Conservation (phyloP, 2,329 filamentous ascomycete genomes). For the Xylaria sp. region DNA sequence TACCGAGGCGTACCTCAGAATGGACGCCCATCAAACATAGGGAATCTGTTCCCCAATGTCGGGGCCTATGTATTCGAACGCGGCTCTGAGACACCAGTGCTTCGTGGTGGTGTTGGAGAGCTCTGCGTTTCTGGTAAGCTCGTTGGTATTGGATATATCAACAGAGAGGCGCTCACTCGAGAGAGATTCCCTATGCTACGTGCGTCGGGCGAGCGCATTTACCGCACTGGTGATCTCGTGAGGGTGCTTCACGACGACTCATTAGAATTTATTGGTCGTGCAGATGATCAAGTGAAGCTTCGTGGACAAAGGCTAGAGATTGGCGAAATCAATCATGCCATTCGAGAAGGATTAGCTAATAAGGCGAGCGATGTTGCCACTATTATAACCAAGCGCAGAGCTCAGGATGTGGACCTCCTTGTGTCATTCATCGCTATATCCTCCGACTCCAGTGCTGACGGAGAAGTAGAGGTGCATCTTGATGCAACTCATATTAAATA, state of each 20-base stretch:
- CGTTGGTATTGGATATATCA: constrained; percentile 88
- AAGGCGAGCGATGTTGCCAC: constrained; percentile 74
- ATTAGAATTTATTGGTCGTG: constrained; percentile 86
- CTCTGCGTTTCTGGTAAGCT: constrained; percentile 86
- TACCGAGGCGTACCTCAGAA: constrained; percentile 79
- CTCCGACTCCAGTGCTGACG: neutral
- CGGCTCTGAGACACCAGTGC: constrained; percentile 71
- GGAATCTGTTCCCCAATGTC: constrained; percentile 84
- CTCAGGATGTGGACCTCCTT: constrained; percentile 79
- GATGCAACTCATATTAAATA: constrained; percentile 47
- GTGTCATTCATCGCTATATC: constrained; percentile 65
- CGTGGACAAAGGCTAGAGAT: constrained; percentile 89
- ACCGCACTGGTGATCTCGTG: constrained; percentile 89
- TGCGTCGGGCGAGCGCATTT: constrained; percentile 66
- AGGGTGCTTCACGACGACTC: constrained; percentile 79
- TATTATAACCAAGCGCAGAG: constrained; percentile 71
- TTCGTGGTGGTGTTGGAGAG: constrained; percentile 82
- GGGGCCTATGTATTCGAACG: constrained; percentile 79
- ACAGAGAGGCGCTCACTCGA: constrained; percentile 75
- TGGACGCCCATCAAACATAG: constrained; percentile 87
- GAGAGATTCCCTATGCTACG: constrained; percentile 75
- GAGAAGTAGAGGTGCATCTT: constrained; percentile 35
- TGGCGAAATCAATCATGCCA: constrained; percentile 86
- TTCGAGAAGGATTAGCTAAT: constrained; percentile 61
- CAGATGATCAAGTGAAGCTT: constrained; percentile 91